Evolutionary conservation across 331 rosid species (phyloP), one percentile per base, ranked within the genome.

Genomic region (Quercus lobata): DNA sequence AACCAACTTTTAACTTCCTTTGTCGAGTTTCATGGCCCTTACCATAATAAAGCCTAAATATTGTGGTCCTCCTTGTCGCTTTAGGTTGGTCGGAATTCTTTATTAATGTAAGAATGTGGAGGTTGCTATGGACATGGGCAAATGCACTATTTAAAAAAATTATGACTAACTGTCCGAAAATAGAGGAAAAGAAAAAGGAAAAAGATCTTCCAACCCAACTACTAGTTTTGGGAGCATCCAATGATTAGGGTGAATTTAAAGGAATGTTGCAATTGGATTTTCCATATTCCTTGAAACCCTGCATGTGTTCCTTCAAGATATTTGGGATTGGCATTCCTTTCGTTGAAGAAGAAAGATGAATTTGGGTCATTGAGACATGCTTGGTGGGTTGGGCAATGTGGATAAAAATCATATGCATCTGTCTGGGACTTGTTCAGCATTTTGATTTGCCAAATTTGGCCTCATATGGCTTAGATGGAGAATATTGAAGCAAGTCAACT

Each of bases 1-100:
- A 70, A 78, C 83, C 44, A 77, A 77, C 71, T 46, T 57, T 77
- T 72, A 80, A 73, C 79, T 6, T 73, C 79, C 69, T 14, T n/a
- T 12, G 71, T 1, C 52, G 53, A 29, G 7, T 81, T 58, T 56
- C 72, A 21, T 32, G 71, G 12, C 53, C 19, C 22, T 9, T 6
- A 16, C 11, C 29, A 53, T 22, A 7, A 53, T 22, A 7, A 46
- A 41, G 73, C 30, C 29, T 66, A 25, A 68, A 37, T 14, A 15
- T 6, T 3, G 14, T 66, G 84, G 74, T 75, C 54, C 79, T 19
- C 18, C 78, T 53, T 81, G 77, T 74, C 76, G 72, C 24, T 56
- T 22, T 58, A 53, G 78, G 80, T 69, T 74, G 81, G 78, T 70
- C 69, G 32, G 37, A 69, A 66, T 68, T 76, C 79, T 63, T 66